A percentile compares a stretch with the other conserved stretches of the same genome.
These are phyloP conservation scores for Retiboletus flavoniger DNA, from an alignment of 1,284 basidiomycete genomes.

Conservation along the genomic window DNA sequence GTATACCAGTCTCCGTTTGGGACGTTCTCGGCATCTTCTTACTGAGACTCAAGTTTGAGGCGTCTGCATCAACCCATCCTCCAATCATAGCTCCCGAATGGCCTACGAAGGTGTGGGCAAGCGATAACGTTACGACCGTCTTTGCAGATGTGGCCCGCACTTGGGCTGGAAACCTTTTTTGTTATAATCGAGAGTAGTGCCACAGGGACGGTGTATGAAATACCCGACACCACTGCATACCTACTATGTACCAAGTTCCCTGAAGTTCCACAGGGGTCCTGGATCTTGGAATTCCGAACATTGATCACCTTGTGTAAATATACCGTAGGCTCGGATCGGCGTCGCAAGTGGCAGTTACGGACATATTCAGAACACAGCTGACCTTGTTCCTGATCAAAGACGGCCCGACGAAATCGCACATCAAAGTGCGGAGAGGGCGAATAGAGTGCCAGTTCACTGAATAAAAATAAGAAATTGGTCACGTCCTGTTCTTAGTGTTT, in stretches of 20 bases:
- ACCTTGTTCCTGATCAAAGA: neutral
- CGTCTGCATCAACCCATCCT: too few relatives aligned
- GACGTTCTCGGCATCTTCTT: too few relatives aligned
- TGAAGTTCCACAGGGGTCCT: neutral
- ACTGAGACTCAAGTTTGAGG: too few relatives aligned
- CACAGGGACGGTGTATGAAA: neutral
- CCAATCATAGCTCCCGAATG: too few relatives aligned
- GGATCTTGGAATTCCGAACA: neutral
- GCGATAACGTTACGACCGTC: too few relatives aligned
- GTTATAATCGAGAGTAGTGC: neutral
- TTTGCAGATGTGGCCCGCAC: too few relatives aligned
- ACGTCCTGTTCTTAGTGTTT: neutral
- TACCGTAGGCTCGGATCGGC: neutral
- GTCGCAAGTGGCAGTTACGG: neutral
- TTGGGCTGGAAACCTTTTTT: neutral
- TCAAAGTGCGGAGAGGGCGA: neutral
- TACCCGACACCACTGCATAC: neutral
- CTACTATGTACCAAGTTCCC: too few relatives aligned
- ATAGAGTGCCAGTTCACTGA: neutral
- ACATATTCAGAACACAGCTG: neutral
- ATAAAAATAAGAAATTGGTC: neutral
- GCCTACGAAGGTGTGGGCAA: too few relatives aligned
- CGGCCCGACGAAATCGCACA: constrained; percentile 7
- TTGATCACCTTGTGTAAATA: neutral
- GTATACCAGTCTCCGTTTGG: too few relatives aligned